Conservation (phyloP, 129 eudicot species). For the Flaveria brownii region DNA sequence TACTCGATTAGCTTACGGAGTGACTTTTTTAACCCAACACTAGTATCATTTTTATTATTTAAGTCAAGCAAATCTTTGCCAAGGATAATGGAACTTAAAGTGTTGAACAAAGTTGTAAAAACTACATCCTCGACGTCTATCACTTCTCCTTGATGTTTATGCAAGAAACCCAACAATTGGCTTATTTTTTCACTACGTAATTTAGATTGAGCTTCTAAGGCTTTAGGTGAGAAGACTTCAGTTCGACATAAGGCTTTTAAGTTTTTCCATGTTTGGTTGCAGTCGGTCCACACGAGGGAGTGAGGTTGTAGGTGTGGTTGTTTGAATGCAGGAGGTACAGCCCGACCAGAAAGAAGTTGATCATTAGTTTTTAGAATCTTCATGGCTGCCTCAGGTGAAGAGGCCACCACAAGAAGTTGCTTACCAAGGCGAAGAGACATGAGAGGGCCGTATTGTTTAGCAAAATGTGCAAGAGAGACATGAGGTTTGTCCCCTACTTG, state of each 20-base stretch:
- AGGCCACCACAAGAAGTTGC: constrained; percentile 17
- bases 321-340: constrained; percentile 12
- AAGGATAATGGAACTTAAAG: constrained; percentile 13
- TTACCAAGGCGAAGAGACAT: constrained; percentile 17
- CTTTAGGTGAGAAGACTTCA: constrained; percentile 31
- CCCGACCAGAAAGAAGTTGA: constrained; percentile 21
- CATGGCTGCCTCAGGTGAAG: constrained; percentile 30
- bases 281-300: constrained; percentile 16
- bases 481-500: constrained; percentile 18
- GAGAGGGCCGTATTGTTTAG: constrained; percentile 27
- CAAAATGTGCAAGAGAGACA: constrained; percentile 12
- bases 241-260: constrained; percentile 16
- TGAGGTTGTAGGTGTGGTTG: background rate
- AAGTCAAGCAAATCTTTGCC: constrained; percentile 21
- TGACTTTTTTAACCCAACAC: constrained; percentile 11
- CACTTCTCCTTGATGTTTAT: background rate
- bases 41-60: background rate
- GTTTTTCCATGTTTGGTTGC: constrained; percentile 19
- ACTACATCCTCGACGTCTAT: constrained; percentile 20
- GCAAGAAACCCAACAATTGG: constrained; percentile 16
- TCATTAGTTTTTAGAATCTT: constrained; percentile 27
- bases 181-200: constrained; percentile 11
- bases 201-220: constrained; percentile 15
- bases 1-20: background rate
- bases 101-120: constrained; percentile 16